Evolutionary conservation across 2,329 filamentous ascomycete genomes (phyloP), one percentile per base, ranked within the genome.

Genomic region (Fusarium cyanostomum): DNA sequence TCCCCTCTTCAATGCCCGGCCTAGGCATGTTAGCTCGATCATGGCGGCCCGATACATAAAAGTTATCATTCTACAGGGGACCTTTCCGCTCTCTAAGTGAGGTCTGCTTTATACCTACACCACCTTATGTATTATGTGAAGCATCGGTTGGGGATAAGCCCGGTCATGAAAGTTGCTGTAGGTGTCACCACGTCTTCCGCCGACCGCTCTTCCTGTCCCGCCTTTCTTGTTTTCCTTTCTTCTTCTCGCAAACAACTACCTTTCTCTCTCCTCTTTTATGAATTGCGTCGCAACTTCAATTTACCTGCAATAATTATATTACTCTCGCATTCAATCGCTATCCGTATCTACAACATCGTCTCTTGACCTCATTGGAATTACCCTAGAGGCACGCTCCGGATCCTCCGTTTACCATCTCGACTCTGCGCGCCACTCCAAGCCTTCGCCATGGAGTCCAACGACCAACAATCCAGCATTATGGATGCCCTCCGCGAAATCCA

Each of bases 401-500:
- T 16, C 34, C 13, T 38, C 49, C 31, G 39, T 46, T 48, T 59
- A 35, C 38, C 28, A 26, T 33, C 16, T 51, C 27, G 37, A 26
- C 38, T 13, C 16, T 43, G 24, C 24, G 7, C 18, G 44, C 35
- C 24, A 26, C 8, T n/a, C 18, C 33, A 30, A 27, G 31, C 27
- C 44, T 16, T 43, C 59, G 50, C 33, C 57, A 75, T 75, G 73
- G 68, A 62, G 16, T 38, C 65, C 28, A 54, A 49, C 52, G 59
- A 60, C 28, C 56, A 68, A 28, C 64, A 71, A 38, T 33, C 62
- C 21, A 64, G 62, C 15, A 56, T 76, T 51, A 39, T 72, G 38
- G 69, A 72, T 24, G 61, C 71, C 30, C 70, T 82, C 52, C 75
- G 74, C 33, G 74, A 80, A 45, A 79, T 83, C 30, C 77, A 79